Evolutionary conservation across 352 stramenopile species (phyloP).

Genomic region (Globisporangium acanthophoron): DNA sequence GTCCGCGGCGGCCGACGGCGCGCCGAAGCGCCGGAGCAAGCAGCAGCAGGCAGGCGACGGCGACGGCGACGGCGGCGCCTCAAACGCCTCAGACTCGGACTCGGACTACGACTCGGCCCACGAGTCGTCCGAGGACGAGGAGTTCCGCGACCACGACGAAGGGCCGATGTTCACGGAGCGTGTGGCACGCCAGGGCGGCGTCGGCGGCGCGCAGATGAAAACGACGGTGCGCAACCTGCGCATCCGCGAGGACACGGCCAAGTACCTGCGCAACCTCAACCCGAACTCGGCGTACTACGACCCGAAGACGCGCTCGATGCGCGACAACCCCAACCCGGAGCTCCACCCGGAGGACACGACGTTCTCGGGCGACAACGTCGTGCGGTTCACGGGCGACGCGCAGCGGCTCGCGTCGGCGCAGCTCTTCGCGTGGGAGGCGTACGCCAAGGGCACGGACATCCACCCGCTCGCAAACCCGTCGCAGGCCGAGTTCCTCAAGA

Average conservation of each 20-base stretch:
- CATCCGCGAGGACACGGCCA: conserved; percentile 99
- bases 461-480: conserved; percentile 96
- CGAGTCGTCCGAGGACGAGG: conserved; percentile 79
- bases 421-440: conserved; percentile 94
- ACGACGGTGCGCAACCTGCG: conserved; percentile 96
- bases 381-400: conserved; percentile 89
- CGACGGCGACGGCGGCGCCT: conserved; percentile 1
- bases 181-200: conserved; percentile 92
- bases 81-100: conserved; percentile 73
- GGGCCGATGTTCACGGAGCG: conserved; percentile 92
- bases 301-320: conserved; percentile 98
- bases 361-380: conserved; percentile 96
- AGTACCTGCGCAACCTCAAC: conserved; percentile 99
- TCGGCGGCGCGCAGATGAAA: conserved; percentile 98
- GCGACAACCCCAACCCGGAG: conserved; percentile 97
- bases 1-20: conserved; percentile 7
- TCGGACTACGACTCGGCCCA: conserved; percentile 87
- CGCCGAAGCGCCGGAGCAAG: conserved; percentile 7
- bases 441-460: conserved; percentile 89
- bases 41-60: conserved; percentile 16
- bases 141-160: conserved; percentile 92
- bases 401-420: conserved; percentile 93
- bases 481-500: conserved; percentile 94
- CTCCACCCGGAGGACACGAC: conserved; percentile 90
- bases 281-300: conserved; percentile 98